Evolutionary conservation across 345 rosid genomes (phyloP).

Genomic region (Cochlearia excelsa): DNA sequence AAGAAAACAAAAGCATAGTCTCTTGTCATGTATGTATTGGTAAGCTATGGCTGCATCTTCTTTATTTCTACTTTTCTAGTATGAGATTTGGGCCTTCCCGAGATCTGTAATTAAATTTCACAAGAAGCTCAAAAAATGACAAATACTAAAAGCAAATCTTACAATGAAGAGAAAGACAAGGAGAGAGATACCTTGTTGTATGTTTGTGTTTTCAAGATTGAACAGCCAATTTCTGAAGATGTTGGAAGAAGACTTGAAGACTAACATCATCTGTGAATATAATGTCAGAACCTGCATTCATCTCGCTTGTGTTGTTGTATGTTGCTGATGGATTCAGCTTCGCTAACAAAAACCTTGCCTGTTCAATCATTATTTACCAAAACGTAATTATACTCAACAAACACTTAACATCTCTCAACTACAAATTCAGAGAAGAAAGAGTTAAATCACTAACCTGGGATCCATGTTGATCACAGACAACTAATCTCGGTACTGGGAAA

Average conservation of each 20-base stretch:
- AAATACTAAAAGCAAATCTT: background rate
- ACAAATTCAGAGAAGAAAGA: slow-evolving; percentile 8
- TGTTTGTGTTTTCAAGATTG: slow-evolving; percentile 58
- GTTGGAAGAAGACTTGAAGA: slow-evolving; percentile 93
- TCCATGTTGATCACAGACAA: slow-evolving; percentile 98
- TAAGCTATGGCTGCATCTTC: too few species aligned
- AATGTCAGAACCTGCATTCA: slow-evolving; percentile 78
- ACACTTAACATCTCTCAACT: background rate
- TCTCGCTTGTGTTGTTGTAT: slow-evolving; percentile 67
- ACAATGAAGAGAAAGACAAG: background rate
- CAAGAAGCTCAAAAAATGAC: background rate
- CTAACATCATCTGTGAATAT: slow-evolving; percentile 97
- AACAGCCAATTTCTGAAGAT: slow-evolving; percentile 96
- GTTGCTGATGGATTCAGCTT: slow-evolving; percentile 96
- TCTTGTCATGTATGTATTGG: too few species aligned
- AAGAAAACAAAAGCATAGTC: too few species aligned
- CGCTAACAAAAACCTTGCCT: slow-evolving; percentile 96
- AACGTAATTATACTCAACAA: background rate
- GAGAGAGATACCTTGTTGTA: slow-evolving; percentile 6
- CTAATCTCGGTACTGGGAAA: slow-evolving; percentile 94
- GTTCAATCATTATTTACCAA: background rate
- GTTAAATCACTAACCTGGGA: slow-evolving; percentile 68
- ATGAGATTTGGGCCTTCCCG: background rate
- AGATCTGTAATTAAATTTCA: slow-evolving; percentile 13
- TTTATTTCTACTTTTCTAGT: too few species aligned